Conservation (phyloP, 805 yeast species). For the Jamesozyma rosinii region DNA sequence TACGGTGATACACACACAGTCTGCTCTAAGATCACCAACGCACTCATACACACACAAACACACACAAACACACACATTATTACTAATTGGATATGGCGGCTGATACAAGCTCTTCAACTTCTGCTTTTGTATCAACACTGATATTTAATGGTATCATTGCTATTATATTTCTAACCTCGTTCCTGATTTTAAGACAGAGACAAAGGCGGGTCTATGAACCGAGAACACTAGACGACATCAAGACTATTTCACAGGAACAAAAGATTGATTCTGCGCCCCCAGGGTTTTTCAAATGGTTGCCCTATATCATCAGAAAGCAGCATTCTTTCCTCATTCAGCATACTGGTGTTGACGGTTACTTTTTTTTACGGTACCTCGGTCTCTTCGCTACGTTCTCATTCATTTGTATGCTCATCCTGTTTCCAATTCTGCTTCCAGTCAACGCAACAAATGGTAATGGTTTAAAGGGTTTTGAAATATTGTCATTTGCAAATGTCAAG, state of each 20-base stretch:
- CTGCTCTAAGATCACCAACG: no score
- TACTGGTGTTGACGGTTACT: conserved; percentile 67
- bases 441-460: conserved; percentile 61
- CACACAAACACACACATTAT: neutral
- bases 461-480: conserved; percentile 50
- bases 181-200: conserved; percentile 54
- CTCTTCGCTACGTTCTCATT: conserved; percentile 45
- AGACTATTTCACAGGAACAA: conserved; percentile 34
- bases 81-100: conserved; percentile 27
- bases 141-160: conserved; percentile 55
- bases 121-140: conserved; percentile 67
- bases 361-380: conserved; percentile 56
- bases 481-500: conserved; percentile 54
- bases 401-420: conserved; percentile 44
- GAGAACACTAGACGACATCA: conserved; percentile 41
- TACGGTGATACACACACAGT: no score
- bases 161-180: conserved; percentile 48
- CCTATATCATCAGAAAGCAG: conserved; percentile 43
- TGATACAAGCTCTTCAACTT: conserved; percentile 46
- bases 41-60: neutral
- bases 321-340: conserved; percentile 58
- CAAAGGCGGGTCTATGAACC: conserved; percentile 75
- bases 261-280: conserved; percentile 56
- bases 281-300: conserved; percentile 56
- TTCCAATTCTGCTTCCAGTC: conserved; percentile 67